These are phyloP conservation scores for Polytrichum commune DNA, from an alignment of 225 moss, liverwort and hornwort genomes.

Conservation along the genomic window DNA sequence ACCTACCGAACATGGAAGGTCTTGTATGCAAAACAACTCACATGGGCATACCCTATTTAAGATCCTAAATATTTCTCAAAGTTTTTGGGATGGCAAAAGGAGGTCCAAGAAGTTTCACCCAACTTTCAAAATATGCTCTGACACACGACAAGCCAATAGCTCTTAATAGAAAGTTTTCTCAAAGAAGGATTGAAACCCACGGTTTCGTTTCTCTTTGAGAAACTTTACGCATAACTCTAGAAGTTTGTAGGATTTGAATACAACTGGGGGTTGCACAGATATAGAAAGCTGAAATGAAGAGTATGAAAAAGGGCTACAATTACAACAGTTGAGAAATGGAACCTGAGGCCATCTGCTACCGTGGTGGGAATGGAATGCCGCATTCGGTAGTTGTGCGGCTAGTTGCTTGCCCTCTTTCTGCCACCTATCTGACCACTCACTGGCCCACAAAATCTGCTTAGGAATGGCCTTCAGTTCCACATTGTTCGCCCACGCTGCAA, in stretches of 20 bases:
- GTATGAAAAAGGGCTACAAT: background rate
- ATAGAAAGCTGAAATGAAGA: background rate
- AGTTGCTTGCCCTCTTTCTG: slow-evolving; percentile 42
- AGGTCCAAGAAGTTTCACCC: no score
- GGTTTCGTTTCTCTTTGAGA: no score
- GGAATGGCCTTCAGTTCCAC: slow-evolving; percentile 20
- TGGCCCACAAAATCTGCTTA: slow-evolving; percentile 52
- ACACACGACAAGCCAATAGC: no score
- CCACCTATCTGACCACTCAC: slow-evolving; percentile 49
- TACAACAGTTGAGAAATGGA: background rate
- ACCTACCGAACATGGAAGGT: no score
- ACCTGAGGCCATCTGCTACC: slow-evolving; percentile 61
- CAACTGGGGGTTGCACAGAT: background rate
- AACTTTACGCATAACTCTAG: no score
- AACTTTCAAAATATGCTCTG: no score
- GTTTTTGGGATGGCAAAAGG: no score
- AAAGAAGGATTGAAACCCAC: no score
- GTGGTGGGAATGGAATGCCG: slow-evolving; percentile 32
- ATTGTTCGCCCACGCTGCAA: slow-evolving; percentile 37
- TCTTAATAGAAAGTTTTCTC: no score
- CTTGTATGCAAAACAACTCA: no score
- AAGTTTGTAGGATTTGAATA: background rate
- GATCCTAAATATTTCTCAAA: background rate
- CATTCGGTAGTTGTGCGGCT: slow-evolving; percentile 27
- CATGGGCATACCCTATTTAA: background rate